Base-by-base conservation (phyloP, 257 asterid species). In the Solanum sparsipilum region DNA sequence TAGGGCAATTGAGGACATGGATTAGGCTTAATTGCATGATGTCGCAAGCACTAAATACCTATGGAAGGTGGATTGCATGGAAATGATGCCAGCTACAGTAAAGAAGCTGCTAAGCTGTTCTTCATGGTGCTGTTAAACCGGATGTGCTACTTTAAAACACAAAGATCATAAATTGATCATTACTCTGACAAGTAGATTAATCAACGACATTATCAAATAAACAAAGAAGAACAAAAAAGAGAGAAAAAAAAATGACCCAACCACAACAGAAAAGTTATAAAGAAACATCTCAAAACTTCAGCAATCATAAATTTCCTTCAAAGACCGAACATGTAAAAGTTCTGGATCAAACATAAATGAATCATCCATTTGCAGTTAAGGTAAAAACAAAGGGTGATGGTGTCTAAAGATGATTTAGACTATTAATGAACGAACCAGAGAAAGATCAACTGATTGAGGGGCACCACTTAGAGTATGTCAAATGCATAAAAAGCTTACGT, bases 401-500 rank as follows among this genome's bases (percentile, higher is more conserved):
- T 9, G 16, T 27, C 85, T 16, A 46, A 44, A 79, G 65, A 27
- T 15, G 27, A 79, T 79, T 38, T 16, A 36, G 29, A 38, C 79
- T 39, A 38, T 68, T 15, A 67, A 41, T 85, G 39, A 29, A 41
- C 32, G 1, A n/a, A 74, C 8, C 29, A 82, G 70, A 18, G 85
- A 7, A 48, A 82, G 85, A 82, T 46, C 70, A 46, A 48, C 20
- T 46, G 86, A 48, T 82, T 82, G 86, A 82, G 25, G 35, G 27
- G 25, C 76, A 25, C 13, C 84, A 39, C 84, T 9, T 52, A 74
- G 76, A 75, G 44, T 46, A 48, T 82, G 20, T 29, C 44, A 82
- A 82, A 82, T 29, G 70, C 32, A 38, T 36, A 16, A 48, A 79
- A 6, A 46, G 90, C 99, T 94, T 95, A 97, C 99, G 99, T 25